A percentile compares a stretch with the other conserved stretches of the same genome.
phyloP scores from a whole-genome alignment of 768 basidiomycete species.

The Boletellus sp. region DNA sequence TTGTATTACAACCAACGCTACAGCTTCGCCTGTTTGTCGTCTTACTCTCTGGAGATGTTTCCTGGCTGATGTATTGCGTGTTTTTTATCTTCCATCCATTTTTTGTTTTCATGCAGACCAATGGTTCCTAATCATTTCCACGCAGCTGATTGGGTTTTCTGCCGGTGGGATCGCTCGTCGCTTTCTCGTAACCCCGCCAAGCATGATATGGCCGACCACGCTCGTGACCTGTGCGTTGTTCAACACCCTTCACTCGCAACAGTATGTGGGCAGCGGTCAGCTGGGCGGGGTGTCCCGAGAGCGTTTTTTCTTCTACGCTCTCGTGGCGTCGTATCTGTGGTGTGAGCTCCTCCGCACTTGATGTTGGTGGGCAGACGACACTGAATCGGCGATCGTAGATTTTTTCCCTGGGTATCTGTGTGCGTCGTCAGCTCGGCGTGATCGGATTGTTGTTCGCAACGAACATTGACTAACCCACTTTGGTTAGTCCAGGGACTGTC shows the following conservation, averaged over 20 bases:
- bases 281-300: constrained; percentile 67
- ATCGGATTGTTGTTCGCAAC: background rate
- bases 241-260: constrained; percentile 72
- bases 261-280: constrained; percentile 60
- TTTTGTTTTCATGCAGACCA: constrained; percentile 47
- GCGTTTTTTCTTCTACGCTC: constrained; percentile 70
- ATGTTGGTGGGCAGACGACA: background rate
- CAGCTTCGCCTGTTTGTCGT: constrained; percentile 51
- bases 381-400: constrained; percentile 24
- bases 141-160: constrained; percentile 79
- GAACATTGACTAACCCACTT: constrained; percentile 17
- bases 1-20: constrained; percentile 67
- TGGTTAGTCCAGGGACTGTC: constrained; percentile 43
- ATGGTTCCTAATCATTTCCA: constrained; percentile 75
- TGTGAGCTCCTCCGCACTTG: constrained; percentile 35
- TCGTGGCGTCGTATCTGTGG: constrained; percentile 56
- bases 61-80: constrained; percentile 1
- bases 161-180: constrained; percentile 73
- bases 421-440: constrained; percentile 15
- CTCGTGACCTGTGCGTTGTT: constrained; percentile 73
- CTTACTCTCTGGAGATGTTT: background rate
- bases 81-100: background rate
- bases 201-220: constrained; percentile 73
- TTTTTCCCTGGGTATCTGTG: constrained; percentile 46
- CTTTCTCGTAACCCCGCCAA: constrained; percentile 60